These are phyloP conservation scores for Chlamydomonas applanata DNA, from an alignment of 139 green algal species.

Conservation along the genomic window DNA sequence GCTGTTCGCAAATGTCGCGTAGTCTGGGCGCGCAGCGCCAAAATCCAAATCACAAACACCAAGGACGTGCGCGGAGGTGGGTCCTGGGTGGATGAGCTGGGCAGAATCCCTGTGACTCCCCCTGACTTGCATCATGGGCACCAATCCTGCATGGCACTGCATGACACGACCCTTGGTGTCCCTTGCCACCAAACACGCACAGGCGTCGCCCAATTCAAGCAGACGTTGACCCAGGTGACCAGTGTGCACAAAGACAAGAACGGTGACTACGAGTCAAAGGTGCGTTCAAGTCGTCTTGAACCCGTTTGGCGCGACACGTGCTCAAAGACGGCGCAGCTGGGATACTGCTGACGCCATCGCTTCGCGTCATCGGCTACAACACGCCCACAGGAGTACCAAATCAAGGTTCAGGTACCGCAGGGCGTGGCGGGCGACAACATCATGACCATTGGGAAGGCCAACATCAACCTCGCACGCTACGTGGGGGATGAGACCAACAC, in stretches of 20 bases:
- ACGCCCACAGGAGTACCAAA: slow-evolving; percentile 46
- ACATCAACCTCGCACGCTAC: slow-evolving; percentile 47
- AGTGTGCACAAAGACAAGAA: slow-evolving; percentile 44
- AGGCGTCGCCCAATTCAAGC: slow-evolving; percentile 51
- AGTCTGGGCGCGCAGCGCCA: slow-evolving; percentile 57
- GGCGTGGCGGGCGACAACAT: slow-evolving; percentile 21
- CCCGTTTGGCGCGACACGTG: too few relatives aligned
- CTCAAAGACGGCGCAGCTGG: too few relatives aligned
- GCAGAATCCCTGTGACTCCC: not conserved
- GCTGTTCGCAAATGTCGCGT: slow-evolving; percentile 45
- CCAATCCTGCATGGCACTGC: too few relatives aligned
- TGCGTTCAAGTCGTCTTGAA: not conserved
- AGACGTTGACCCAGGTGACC: slow-evolving; percentile 60
- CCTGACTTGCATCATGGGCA: too few relatives aligned
- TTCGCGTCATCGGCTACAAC: not conserved
- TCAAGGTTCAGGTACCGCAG: slow-evolving; percentile 53
- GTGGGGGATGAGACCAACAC: slow-evolving; percentile 14
- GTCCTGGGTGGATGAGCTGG: not conserved
- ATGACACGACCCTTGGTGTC: too few relatives aligned
- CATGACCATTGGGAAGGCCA: slow-evolving; percentile 45
- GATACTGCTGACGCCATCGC: not conserved
- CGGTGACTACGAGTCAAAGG: slow-evolving; percentile 51
- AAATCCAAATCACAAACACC: slow-evolving; percentile 62
- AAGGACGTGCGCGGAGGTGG: slow-evolving; percentile 23
- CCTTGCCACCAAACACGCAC: not conserved